Conservation (phyloP, 2,329 filamentous ascomycete species). For the Fusarium sp. region DNA sequence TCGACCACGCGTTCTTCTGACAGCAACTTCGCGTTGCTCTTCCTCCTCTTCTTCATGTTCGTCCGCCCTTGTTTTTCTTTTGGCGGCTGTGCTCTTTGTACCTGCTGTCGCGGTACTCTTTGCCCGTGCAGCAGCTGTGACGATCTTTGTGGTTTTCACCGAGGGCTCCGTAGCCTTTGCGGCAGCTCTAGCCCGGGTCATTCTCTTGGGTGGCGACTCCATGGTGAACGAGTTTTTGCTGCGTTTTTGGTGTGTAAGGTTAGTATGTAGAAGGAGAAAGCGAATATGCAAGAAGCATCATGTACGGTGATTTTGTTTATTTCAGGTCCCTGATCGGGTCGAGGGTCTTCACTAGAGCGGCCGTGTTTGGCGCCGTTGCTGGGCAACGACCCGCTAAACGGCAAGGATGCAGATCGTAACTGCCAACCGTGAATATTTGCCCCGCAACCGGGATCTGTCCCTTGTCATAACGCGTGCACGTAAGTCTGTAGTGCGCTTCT, state of each 20-base stretch:
- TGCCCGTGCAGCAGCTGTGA: constrained; percentile 62
- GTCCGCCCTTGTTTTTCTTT: constrained; percentile 65
- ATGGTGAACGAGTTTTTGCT: constrained; percentile 50
- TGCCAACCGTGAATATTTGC: constrained; percentile 27
- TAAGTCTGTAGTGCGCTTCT: constrained; percentile 5
- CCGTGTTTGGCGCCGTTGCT: constrained; percentile 45
- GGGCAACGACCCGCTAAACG: constrained; percentile 39
- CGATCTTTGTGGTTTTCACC: constrained; percentile 56
- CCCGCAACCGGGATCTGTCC: constrained; percentile 24
- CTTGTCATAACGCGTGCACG: constrained; percentile 20
- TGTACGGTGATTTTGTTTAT: constrained; percentile 41
- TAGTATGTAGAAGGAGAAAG: constrained; percentile 40
- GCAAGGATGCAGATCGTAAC: constrained; percentile 34
- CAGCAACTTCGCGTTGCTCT: constrained; percentile 48
- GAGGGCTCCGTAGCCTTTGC: constrained; percentile 54
- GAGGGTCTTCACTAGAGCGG: constrained; percentile 35
- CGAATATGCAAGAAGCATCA: constrained; percentile 41
- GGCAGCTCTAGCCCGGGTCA: constrained; percentile 63
- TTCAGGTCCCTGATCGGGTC: constrained; percentile 9
- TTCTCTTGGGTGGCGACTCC: constrained; percentile 70
- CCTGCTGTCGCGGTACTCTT: constrained; percentile 52
- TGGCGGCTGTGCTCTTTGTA: constrained; percentile 51
- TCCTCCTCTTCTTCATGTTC: constrained; percentile 63
- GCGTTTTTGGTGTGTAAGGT: constrained; percentile 28
- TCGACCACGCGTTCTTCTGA: constrained; percentile 56